Conservation (phyloP, 768 basidiomycete species). For the Russula ochroleuca region DNA sequence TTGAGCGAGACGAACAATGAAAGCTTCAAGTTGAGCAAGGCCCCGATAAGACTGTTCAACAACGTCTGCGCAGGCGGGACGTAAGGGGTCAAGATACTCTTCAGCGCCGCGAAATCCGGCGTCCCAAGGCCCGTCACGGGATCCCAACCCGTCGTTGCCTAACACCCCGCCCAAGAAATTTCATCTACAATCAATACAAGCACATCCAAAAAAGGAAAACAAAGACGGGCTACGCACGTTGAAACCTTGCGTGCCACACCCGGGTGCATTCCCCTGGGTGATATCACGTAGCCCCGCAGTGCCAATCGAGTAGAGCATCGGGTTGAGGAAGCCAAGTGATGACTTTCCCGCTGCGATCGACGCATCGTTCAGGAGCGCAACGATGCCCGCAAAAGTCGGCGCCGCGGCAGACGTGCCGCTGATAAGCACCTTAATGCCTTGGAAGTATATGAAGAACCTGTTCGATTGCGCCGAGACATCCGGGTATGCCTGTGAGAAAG, state of each 20-base stretch:
- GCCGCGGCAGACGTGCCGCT: slow-evolving; percentile 63
- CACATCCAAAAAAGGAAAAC: background rate
- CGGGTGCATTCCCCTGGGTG: slow-evolving; percentile 37
- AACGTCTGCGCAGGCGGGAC: background rate
- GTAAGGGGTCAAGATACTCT: slow-evolving; percentile 28
- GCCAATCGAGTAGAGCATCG: slow-evolving; percentile 34
- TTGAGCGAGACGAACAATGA: background rate
- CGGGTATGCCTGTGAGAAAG: slow-evolving; percentile 47
- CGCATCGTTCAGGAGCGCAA: slow-evolving; percentile 50
- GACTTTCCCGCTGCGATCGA: slow-evolving; percentile 32
- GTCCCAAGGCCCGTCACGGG: slow-evolving; percentile 37
- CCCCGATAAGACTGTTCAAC: background rate
- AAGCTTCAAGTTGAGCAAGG: background rate
- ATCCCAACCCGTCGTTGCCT: slow-evolving; percentile 38
- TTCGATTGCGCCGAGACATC: slow-evolving; percentile 61
- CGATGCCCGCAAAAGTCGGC: slow-evolving; percentile 60
- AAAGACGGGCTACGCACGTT: slow-evolving; percentile 20
- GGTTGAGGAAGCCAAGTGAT: slow-evolving; percentile 40
- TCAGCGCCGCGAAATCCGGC: slow-evolving; percentile 35
- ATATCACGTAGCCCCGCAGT: slow-evolving; percentile 37
- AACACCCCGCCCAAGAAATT: background rate
- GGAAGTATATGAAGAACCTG: slow-evolving; percentile 46
- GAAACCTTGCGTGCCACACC: slow-evolving; percentile 39
- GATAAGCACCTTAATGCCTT: background rate
- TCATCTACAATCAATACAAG: background rate